A percentile compares a stretch with the other conserved stretches of the same genome.
Evolutionary conservation across 352 stramenopile species (phyloP).

Genomic region (Pythium myriotylum): DNA sequence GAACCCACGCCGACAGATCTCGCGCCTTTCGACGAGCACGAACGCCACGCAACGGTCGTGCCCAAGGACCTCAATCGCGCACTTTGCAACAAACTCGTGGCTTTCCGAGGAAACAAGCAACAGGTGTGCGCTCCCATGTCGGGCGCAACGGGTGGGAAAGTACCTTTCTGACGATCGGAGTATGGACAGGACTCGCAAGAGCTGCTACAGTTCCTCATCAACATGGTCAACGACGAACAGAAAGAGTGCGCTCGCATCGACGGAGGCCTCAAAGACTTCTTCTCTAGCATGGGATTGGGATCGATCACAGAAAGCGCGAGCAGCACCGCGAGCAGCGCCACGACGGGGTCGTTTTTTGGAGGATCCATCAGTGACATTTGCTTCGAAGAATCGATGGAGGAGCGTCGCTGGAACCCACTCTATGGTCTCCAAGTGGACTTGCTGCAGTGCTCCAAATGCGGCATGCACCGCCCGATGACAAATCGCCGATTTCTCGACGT

Average conservation of each 20-base stretch:
- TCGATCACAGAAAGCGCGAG: constrained; percentile 7
- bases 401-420: constrained; percentile 75
- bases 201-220: constrained; percentile 86
- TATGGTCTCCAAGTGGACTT: constrained; percentile 81
- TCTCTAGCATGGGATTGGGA: constrained; percentile 8
- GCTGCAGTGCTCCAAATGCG: constrained; percentile 71
- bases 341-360: constrained; percentile 13
- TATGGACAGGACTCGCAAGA: constrained; percentile 74
- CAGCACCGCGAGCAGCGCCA: constrained; percentile 17
- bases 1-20: constrained; percentile 16
- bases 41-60: constrained; percentile 35
- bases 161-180: neutral
- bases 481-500: constrained; percentile 82
- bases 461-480: constrained; percentile 63
- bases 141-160: neutral
- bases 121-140: constrained; percentile 38
- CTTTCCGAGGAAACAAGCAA: constrained; percentile 80
- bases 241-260: constrained; percentile 52
- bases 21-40: constrained; percentile 18
- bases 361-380: constrained; percentile 73
- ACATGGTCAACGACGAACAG: constrained; percentile 74
- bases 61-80: constrained; percentile 62
- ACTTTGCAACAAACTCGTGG: constrained; percentile 52
- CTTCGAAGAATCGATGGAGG: constrained; percentile 64
- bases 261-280: constrained; percentile 54